A percentile compares a stretch with the other conserved stretches of the same genome.
These are phyloP conservation scores for Acacia pycnantha DNA, from an alignment of 331 rosid species.

Conservation along the genomic window DNA sequence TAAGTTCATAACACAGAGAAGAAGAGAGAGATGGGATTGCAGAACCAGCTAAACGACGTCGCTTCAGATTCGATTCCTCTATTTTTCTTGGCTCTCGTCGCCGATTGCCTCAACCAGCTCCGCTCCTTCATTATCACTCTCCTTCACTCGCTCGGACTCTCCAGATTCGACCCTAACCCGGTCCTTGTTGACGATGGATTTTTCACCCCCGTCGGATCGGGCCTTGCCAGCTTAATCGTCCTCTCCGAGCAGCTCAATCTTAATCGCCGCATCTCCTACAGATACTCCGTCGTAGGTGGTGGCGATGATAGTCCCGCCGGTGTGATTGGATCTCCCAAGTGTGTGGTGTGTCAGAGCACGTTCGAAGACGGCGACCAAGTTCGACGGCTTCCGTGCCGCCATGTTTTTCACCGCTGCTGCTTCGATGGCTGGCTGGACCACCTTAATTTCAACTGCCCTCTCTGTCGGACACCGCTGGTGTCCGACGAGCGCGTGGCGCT, in stretches of 20 bases:
- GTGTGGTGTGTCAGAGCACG: slow-evolving; percentile 64
- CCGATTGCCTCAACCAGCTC: slow-evolving; percentile 40
- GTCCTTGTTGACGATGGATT: background rate
- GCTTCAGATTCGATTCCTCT: slow-evolving; percentile 65
- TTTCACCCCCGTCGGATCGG: slow-evolving; percentile 56
- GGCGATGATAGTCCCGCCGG: background rate
- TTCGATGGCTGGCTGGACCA: slow-evolving; percentile 83
- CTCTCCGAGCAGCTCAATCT: slow-evolving; percentile 77
- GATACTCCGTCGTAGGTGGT: background rate
- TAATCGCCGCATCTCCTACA: slow-evolving; percentile 51
- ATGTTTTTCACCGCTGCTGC: slow-evolving; percentile 77
- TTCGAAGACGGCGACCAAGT: slow-evolving; percentile 67
- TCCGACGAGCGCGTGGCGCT: slow-evolving; percentile 48
- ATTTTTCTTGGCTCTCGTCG: slow-evolving; percentile 43
- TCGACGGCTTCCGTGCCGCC: slow-evolving; percentile 74
- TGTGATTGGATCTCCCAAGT: slow-evolving; percentile 22
- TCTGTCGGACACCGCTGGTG: slow-evolving; percentile 67
- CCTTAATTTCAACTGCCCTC: slow-evolving; percentile 77
- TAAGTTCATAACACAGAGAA: background rate
- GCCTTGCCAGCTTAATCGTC: slow-evolving; percentile 62
- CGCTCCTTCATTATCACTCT: slow-evolving; percentile 39
- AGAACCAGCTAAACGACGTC: slow-evolving; percentile 55
- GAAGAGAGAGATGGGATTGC: slow-evolving; percentile 47
- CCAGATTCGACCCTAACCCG: slow-evolving; percentile 29
- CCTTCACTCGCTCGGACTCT: slow-evolving; percentile 46